Evolutionary conservation across 257 asterid species (phyloP), one percentile per base, ranked within the genome.

Genomic region (Catharanthus roseus): DNA sequence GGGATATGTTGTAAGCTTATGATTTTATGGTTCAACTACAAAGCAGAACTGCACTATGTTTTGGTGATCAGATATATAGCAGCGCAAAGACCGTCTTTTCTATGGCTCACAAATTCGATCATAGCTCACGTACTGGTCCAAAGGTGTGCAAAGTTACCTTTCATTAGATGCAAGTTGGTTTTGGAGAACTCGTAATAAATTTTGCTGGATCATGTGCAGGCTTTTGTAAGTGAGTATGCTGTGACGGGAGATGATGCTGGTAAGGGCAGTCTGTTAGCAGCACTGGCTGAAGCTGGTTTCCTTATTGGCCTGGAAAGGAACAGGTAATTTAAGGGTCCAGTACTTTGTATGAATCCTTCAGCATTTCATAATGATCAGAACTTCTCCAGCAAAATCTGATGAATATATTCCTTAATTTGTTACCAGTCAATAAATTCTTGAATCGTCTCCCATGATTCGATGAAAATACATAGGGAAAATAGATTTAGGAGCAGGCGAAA

Each of bases 201-300:
- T 36, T 26, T 24, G 66, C 55, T 12, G 12, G 58, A 33, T 49
- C 50, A 70, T 61, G 6, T 77, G 72, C 87, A 93, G 99, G 99
- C 95, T 69, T 95, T 95, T 86, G 96, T 89, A 74, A 95, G 99
- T 69, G 99, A 95, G 80, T 95, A 95, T 75, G 99, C 97, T 44
- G 99, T 95, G 82, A 85, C 85, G 21, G 93, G 87, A 81, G 57
- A 78, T 34, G 97, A 95, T 81, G 95, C 95, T 68, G 97, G 95
- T 58, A 80, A 72, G 36, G 97, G 99, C 38, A 95, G 90, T 83
- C 96, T 95, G 78, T 74, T 95, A 71, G 97, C 96, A 39, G 93
- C 97, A 64, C 66, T 95, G 44, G 97, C 88, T 74, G 99, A 95
- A 87, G 97, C 97, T 42, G 97, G 88, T 2, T 95, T 95, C 72